Evolutionary conservation across 1,284 basidiomycete genomes (phyloP), one percentile per base, ranked within the genome.

Genomic region (Fomitopsis betulina): DNA sequence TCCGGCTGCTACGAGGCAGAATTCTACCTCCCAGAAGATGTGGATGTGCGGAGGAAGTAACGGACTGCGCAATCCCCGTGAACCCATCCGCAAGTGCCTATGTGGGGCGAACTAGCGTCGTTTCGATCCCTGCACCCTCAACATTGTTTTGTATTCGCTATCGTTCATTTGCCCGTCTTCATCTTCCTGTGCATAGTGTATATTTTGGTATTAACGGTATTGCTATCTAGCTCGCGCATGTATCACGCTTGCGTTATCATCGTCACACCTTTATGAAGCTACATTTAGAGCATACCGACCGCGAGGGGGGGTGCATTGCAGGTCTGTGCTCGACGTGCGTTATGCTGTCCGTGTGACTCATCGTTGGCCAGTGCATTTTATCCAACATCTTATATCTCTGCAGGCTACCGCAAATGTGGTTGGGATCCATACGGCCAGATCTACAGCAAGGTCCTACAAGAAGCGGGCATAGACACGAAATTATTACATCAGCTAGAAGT

Each of bases 1-100:
- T 76, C 85, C 59, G 91, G 91, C 1, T 76, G 79, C 60, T 93
- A 86, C 65, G 81, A 80, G 15, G 76, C 77, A 0, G 79, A 86
- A 19, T 86, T 88, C 58, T 58, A 62, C 45, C 7, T 50, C 3
- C 58, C 63, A 7, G 47, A 59, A 0, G 60, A 58, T 15, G 19
- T 6, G 32, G 60, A 58, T 15, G 19, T 6, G 32, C 49, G n/a
- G 49, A 2, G 19, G n/a, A 33, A 51, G 49, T 51, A 13, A 47
- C 32, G 32, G 2, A 5, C 27, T 21, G 30, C 27, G 27, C 27
- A 30, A 15, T 50, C 6, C 13, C 5, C 5, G 10, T 23, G 21
- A 51, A 51, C 8, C 32, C 35, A 35, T 35, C 33, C 27, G 25
- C 23, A 30, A 8, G 8, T 25, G 42, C 5, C 9, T 38, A 4